A percentile compares a stretch with the other conserved stretches of the same genome.
phyloP scores from a whole-genome alignment of 768 basidiomycete species.

The Saitozyma podzolica region DNA sequence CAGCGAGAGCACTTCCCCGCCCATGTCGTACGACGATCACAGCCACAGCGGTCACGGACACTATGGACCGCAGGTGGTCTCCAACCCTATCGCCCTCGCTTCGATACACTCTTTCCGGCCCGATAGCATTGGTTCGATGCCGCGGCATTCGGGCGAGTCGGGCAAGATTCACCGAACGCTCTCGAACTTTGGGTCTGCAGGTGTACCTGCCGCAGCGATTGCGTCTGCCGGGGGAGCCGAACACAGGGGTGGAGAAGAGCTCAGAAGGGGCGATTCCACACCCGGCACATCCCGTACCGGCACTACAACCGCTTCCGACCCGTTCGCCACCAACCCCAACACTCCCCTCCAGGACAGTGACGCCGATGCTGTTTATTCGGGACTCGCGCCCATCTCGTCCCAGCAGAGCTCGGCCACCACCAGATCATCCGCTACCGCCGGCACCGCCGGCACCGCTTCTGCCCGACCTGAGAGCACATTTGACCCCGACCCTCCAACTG shows the following conservation, averaged over 20 bases:
- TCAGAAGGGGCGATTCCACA: no score
- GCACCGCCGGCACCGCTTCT: no score
- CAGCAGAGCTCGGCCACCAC: no score
- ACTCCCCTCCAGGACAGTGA: neutral
- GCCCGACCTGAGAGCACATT: no score
- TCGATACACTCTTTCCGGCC: neutral
- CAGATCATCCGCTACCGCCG: no score
- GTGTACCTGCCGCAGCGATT: neutral
- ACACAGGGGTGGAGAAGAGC: no score
- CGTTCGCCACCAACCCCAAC: neutral
- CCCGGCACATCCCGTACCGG: no score
- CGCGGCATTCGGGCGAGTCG: no score
- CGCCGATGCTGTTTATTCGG: neutral
- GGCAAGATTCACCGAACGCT: neutral
- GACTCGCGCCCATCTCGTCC: neutral
- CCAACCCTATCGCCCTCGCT: neutral
- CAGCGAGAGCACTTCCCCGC: neutral
- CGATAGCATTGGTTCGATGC: neutral
- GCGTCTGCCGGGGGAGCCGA: no score
- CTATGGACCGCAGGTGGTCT: constrained; percentile 4
- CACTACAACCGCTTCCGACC: neutral
- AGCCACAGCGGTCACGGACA: neutral
- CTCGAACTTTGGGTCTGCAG: constrained; percentile 1
- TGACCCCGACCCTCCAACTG: no score
- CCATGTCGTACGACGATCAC: neutral